phyloP scores from a whole-genome alignment of 2,329 filamentous ascomycete species.

The Cladosporium colombiae region DNA sequence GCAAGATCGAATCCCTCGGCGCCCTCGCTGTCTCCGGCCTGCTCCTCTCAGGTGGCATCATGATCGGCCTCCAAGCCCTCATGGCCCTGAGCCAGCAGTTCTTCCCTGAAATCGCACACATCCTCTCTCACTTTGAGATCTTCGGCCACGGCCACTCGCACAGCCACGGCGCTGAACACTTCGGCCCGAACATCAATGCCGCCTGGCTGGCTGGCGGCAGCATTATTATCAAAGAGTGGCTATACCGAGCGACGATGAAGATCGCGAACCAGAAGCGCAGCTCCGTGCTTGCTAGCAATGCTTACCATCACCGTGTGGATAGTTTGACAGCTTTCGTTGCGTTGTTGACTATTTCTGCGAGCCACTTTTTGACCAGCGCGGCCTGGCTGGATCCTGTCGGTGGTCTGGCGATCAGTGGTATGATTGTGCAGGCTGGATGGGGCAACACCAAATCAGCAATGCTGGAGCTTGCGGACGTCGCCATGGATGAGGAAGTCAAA shows the following conservation, averaged over 20 bases:
- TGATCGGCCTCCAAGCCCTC: constrained; percentile 75
- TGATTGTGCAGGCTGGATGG: constrained; percentile 89
- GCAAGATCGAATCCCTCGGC: constrained; percentile 95
- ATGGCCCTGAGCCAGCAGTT: constrained; percentile 57
- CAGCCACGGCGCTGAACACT: constrained; percentile 54
- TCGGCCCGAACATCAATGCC: constrained; percentile 82
- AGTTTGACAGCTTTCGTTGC: constrained; percentile 94
- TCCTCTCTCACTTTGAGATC: constrained; percentile 45
- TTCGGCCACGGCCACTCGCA: constrained; percentile 63
- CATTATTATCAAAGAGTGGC: constrained; percentile 91
- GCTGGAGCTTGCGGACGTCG: constrained; percentile 85
- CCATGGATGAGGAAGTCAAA: constrained; percentile 83
- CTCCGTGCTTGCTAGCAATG: constrained; percentile 92
- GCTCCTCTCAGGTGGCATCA: constrained; percentile 82
- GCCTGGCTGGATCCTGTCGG: constrained; percentile 94
- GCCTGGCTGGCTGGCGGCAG: constrained; percentile 92
- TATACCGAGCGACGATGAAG: constrained; percentile 98
- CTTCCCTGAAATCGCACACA: constrained; percentile 48
- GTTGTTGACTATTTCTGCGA: constrained; percentile 81
- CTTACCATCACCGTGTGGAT: constrained; percentile 93
- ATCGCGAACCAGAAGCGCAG: constrained; percentile 92
- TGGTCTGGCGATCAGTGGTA: constrained; percentile 84
- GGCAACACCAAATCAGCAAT: constrained; percentile 81
- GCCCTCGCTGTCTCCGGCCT: constrained; percentile 91
- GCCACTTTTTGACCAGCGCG: constrained; percentile 81